Evolutionary conservation across 345 rosid genomes (phyloP).

Genomic region (Boechera stricta): DNA sequence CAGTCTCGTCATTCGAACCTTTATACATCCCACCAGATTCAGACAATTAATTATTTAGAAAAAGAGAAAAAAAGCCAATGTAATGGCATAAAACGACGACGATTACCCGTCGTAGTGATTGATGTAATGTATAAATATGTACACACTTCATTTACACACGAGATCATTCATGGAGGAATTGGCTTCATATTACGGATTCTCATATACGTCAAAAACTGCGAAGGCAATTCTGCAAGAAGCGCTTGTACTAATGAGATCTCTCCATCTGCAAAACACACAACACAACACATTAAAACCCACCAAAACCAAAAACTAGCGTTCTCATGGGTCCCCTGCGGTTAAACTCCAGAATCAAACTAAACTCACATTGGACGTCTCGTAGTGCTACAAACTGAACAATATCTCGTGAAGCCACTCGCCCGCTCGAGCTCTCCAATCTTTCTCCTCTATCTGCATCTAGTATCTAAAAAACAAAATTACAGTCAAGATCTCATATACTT

Average conservation of each 20-base stretch:
- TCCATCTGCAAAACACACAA: constrained; percentile 66
- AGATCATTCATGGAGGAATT: constrained; percentile 18
- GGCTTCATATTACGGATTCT: constrained; percentile 73
- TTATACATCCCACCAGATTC: constrained; percentile 19
- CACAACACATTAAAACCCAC: not conserved
- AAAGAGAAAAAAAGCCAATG: not conserved
- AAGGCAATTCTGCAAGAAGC: constrained; percentile 84
- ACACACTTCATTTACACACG: constrained; percentile 16
- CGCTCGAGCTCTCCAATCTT: constrained; percentile 81
- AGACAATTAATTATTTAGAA: not conserved
- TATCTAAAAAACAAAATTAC: constrained; percentile 50
- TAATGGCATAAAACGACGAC: constrained; percentile 24
- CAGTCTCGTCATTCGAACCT: constrained; percentile 22
- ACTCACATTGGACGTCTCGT: constrained; percentile 81
- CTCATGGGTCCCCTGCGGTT: not conserved
- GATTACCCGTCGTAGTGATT: not conserved
- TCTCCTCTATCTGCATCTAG: constrained; percentile 92
- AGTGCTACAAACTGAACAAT: constrained; percentile 91
- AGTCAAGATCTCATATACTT: constrained; percentile 5
- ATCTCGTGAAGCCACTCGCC: constrained; percentile 92
- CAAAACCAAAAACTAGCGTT: not conserved
- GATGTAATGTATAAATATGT: constrained; percentile 24
- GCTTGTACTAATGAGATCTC: constrained; percentile 74
- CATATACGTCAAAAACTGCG: constrained; percentile 84
- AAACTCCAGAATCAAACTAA: not conserved